Evolutionary conservation across 164 flowering plant species (phyloP).

Genomic region (Aristolochia californica): DNA sequence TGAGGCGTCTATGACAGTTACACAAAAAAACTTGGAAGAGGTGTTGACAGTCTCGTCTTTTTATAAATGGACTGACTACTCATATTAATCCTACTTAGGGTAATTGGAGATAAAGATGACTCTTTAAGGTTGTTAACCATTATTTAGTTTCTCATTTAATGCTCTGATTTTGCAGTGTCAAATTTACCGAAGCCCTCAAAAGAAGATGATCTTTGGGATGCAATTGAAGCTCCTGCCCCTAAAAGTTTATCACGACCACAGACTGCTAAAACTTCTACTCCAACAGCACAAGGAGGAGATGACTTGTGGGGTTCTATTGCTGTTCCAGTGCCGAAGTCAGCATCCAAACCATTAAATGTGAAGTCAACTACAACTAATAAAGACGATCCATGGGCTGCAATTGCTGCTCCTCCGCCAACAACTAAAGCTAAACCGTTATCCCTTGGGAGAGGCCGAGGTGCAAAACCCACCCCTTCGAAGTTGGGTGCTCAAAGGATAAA

Average conservation of each 20-base stretch:
- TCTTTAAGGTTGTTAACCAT: not conserved
- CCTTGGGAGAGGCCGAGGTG: slow-evolving; percentile 62
- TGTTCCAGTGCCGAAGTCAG: slow-evolving; percentile 62
- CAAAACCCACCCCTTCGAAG: slow-evolving; percentile 41
- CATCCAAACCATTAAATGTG: slow-evolving; percentile 44
- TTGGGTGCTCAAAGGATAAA: slow-evolving; percentile 87
- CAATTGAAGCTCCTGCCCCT: slow-evolving; percentile 19
- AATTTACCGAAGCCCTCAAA: slow-evolving; percentile 13
- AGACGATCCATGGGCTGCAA: slow-evolving; percentile 86
- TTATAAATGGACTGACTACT: not conserved
- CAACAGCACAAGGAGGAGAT: slow-evolving; percentile 6
- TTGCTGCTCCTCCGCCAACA: slow-evolving; percentile 92
- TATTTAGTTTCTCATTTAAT: not conserved
- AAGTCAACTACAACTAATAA: slow-evolving; percentile 22
- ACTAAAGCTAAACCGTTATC: slow-evolving; percentile 76
- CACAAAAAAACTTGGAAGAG: too few relatives aligned
- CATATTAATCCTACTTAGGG: not conserved
- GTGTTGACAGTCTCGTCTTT: too few relatives aligned
- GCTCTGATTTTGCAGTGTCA: slow-evolving; percentile 4
- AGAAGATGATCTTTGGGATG: slow-evolving; percentile 64
- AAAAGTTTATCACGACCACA: slow-evolving; percentile 11
- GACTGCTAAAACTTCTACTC: not conserved
- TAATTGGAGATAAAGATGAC: not conserved
- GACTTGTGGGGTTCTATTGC: slow-evolving; percentile 47
- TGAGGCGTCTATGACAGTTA: too few relatives aligned